These are phyloP conservation scores for Gossypium arboreum DNA, from an alignment of 345 rosid genomes.

Conservation along the genomic window DNA sequence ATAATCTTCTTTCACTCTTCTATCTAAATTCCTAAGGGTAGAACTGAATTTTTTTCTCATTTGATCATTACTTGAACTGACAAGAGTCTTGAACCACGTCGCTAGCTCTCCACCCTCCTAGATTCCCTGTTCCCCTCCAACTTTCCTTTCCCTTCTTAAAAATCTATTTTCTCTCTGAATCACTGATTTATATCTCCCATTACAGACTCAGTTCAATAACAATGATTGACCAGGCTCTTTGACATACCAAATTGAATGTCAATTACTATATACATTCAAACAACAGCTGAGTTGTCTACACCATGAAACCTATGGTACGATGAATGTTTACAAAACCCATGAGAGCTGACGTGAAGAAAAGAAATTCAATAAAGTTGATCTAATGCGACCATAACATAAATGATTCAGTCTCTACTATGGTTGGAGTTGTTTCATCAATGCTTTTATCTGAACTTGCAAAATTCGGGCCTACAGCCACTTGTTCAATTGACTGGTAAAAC, in stretches of 20 bases:
- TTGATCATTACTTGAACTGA: not conserved
- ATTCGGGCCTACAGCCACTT: not conserved
- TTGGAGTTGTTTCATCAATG: not conserved
- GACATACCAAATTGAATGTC: not conserved
- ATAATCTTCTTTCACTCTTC: not conserved
- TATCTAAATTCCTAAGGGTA: not conserved
- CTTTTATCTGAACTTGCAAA: not conserved
- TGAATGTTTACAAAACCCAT: not conserved
- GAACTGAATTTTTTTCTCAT: not conserved
- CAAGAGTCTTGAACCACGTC: not conserved
- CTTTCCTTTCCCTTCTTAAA: not conserved
- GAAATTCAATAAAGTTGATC: not conserved
- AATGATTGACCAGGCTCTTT: not conserved
- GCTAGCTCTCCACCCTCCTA: not conserved
- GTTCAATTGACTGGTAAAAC: not conserved
- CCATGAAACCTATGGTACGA: too few species aligned
- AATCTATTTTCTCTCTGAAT: not conserved
- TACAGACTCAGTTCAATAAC: not conserved
- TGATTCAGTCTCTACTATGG: not conserved
- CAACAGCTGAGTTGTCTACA: not conserved
- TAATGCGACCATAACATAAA: not conserved
- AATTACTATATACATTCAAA: not conserved
- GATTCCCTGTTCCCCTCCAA: not conserved
- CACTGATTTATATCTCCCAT: not conserved
- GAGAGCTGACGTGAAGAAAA: not conserved